Evolutionary conservation across 2,329 filamentous ascomycete species (phyloP).

Genomic region (Aspergillus ruber): DNA sequence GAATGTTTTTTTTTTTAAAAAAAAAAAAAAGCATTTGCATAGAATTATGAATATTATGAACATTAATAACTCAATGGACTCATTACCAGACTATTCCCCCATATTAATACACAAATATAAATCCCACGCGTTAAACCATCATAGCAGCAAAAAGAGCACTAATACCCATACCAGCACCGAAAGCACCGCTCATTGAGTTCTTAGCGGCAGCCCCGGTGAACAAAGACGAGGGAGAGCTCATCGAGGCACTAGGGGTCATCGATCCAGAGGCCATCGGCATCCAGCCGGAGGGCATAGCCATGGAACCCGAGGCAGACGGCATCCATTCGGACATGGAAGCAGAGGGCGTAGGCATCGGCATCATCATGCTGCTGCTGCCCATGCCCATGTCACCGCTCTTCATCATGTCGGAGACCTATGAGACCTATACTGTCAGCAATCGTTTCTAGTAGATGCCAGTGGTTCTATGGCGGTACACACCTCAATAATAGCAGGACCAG

Average conservation of each 20-base stretch:
- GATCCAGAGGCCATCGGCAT: neutral
- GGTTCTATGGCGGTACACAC: slow-evolving; percentile 4
- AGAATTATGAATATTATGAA: no score
- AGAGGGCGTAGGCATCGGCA: neutral
- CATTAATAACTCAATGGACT: no score
- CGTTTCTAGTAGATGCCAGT: neutral
- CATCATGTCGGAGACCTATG: neutral
- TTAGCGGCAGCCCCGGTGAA: neutral
- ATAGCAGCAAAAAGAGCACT: neutral
- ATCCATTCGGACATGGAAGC: neutral
- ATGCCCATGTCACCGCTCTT: neutral
- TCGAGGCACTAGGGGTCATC: neutral
- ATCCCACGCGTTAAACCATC: neutral
- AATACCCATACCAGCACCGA: neutral
- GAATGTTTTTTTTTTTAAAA: no score
- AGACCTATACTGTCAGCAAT: neutral
- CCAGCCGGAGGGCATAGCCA: neutral
- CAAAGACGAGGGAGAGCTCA: neutral
- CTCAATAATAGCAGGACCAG: slow-evolving; percentile 28
- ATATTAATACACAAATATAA: neutral
- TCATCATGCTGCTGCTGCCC: neutral
- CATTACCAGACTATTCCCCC: no score
- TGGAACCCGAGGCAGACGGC: no score
- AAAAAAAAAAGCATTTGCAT: no score
- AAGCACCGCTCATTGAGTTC: neutral